Conservation (phyloP, 352 stramenopile species). For the Phytophthora melonis region DNA sequence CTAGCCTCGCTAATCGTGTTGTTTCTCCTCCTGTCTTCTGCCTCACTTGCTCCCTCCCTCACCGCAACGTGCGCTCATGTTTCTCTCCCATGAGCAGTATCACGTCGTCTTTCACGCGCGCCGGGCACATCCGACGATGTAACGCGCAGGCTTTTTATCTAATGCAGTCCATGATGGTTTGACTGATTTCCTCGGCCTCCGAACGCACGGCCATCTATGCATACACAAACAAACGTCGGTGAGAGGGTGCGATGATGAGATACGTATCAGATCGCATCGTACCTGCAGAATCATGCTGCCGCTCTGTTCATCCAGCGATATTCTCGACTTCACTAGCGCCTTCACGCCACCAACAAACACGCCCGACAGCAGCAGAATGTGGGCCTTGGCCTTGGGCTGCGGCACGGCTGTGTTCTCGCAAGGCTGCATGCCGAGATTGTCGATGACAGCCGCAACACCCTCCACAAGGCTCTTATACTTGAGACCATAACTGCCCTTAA, state of each 20-base stretch:
- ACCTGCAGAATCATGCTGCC: conserved; percentile 94
- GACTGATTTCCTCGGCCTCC: conserved; percentile 94
- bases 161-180: conserved; percentile 98
- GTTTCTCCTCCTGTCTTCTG: conserved; percentile 19
- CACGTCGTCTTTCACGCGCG: conserved; percentile 21
- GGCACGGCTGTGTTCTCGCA: conserved; percentile 95
- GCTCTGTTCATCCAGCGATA: conserved; percentile 91
- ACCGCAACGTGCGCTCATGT: conserved; percentile 33
- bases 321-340: conserved; percentile 96
- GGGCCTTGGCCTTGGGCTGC: conserved; percentile 92
- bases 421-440: conserved; percentile 98
- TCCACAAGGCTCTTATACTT: conserved; percentile 98
- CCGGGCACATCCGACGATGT: conserved; percentile 15
- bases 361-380: conserved; percentile 97
- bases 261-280: conserved; percentile 4
- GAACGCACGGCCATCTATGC: conserved; percentile 96
- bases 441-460: conserved; percentile 95
- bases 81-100: conserved; percentile 38
- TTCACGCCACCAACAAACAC: conserved; percentile 96
- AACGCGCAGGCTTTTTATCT: conserved; percentile 61
- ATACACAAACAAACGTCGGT: conserved; percentile 23
- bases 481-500: conserved; percentile 96
- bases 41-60: conserved; percentile 7
- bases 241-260: background rate
- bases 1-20: conserved; percentile 28